Conservation (phyloP, 2,329 filamentous ascomycete genomes). For the Fragosphaeria purpurea region DNA sequence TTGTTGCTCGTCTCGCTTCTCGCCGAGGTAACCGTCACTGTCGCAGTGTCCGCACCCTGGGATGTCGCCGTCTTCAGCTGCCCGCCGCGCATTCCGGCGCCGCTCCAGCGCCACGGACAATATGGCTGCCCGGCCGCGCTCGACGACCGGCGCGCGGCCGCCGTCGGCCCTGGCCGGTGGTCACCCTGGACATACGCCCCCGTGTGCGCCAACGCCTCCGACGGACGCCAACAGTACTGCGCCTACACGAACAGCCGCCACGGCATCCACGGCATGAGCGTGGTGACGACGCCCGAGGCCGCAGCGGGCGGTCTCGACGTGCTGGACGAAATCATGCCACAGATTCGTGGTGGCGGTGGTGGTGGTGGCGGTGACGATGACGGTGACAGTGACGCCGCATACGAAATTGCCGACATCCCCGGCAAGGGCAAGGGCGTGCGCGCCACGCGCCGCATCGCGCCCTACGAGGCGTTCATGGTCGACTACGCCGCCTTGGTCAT, state of each 20-base stretch:
- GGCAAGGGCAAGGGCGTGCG: slow-evolving; percentile 26
- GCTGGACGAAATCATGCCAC: slow-evolving; percentile 16
- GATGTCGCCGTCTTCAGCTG: background rate
- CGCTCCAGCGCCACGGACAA: slow-evolving; percentile 1
- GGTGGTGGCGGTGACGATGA: too few relatives aligned
- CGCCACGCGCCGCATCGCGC: slow-evolving; percentile 22
- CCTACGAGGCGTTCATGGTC: slow-evolving; percentile 25
- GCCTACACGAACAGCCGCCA: slow-evolving; percentile 20
- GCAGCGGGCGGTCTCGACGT: slow-evolving; percentile 20
- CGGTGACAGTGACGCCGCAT: slow-evolving; percentile 8
- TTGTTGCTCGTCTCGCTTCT: too few relatives aligned
- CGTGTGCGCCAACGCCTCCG: slow-evolving; percentile 11
- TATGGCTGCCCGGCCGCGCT: slow-evolving; percentile 32
- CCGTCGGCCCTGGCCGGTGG: slow-evolving; percentile 5
- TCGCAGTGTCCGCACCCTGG: background rate
- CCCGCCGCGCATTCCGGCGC: slow-evolving; percentile 2
- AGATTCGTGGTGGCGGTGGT: too few relatives aligned
- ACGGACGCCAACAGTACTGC: slow-evolving; percentile 14
- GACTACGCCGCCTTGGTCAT: slow-evolving; percentile 25
- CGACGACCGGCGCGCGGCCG: slow-evolving; percentile 37
- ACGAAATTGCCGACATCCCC: slow-evolving; percentile 21
- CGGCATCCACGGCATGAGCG: slow-evolving; percentile 21
- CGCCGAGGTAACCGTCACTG: too few relatives aligned
- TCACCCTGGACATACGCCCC: slow-evolving; percentile 20
- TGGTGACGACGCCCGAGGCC: slow-evolving; percentile 25